phyloP scores from a whole-genome alignment of 1,284 basidiomycete genomes.

The Phaffia rhodozyma region DNA sequence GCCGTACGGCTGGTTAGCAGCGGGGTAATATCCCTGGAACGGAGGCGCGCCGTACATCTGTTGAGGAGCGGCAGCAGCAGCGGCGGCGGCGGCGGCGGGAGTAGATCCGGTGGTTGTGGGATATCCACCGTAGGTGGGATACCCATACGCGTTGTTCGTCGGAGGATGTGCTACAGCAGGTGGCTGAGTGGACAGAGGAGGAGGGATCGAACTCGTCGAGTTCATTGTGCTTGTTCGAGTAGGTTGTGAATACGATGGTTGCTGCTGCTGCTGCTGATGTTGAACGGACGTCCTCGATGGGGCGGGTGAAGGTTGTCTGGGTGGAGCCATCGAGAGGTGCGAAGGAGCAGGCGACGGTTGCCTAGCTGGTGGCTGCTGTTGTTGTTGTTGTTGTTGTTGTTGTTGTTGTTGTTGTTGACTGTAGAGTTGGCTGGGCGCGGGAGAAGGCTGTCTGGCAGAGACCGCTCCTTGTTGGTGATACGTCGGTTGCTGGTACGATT shows the following conservation, averaged over 20 bases:
- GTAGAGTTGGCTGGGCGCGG: background rate
- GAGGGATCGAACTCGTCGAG: slow-evolving; percentile 17
- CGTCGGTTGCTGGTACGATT: too few species aligned
- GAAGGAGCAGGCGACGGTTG: slow-evolving; percentile 10
- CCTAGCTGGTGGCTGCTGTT: slow-evolving; percentile 2
- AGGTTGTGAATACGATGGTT: slow-evolving; percentile 4
- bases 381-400: background rate
- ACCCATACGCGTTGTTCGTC: background rate
- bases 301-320: slow-evolving; percentile 14
- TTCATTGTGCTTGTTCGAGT: background rate
- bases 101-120: slow-evolving; percentile 15
- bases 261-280: slow-evolving; percentile 9
- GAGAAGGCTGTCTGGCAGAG: background rate
- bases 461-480: slow-evolving; percentile 28
- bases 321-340: slow-evolving; percentile 2
- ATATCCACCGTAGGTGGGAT: background rate
- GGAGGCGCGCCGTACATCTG: slow-evolving; percentile 6
- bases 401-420: slow-evolving; percentile 2
- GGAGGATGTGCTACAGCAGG: too few species aligned
- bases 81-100: slow-evolving; percentile 18
- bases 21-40: too few species aligned
- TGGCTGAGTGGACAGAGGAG: too few species aligned
- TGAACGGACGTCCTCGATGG: too few species aligned
- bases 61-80: too few species aligned
- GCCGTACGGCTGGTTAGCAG: too few species aligned